These are phyloP conservation scores for Pseudogymnoascus verrucosus DNA, from an alignment of 2,329 filamentous ascomycete species.

Conservation along the genomic window DNA sequence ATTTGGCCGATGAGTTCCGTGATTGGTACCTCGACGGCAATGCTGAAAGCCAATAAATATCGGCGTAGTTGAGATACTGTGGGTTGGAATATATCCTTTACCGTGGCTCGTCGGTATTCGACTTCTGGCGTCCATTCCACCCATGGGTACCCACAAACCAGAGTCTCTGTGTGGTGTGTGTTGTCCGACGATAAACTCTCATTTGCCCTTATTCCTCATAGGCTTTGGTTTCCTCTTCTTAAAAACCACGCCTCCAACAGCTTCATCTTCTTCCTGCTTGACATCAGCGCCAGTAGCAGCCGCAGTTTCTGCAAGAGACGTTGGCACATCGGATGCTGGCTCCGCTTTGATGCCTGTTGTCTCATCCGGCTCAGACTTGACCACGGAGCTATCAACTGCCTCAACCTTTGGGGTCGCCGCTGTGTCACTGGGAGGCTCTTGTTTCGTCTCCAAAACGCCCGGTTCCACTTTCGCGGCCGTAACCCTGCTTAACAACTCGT, in stretches of 20 bases:
- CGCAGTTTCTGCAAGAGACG: constrained; percentile 38
- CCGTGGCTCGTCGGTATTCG: not conserved
- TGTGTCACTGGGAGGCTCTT: not conserved
- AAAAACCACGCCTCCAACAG: constrained; percentile 52
- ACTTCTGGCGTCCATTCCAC: not conserved
- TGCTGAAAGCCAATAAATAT: not conserved
- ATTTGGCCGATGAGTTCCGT: not conserved
- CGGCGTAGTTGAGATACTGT: not conserved
- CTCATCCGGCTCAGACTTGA: not conserved
- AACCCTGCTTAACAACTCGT: constrained; percentile 30
- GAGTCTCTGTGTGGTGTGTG: not conserved
- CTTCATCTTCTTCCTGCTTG: constrained; percentile 25
- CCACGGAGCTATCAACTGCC: not conserved
- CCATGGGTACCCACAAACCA: not conserved
- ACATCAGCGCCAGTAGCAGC: constrained; percentile 33
- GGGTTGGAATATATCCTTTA: not conserved
- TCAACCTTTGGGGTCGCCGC: not conserved
- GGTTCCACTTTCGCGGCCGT: constrained; percentile 21
- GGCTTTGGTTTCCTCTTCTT: constrained; percentile 71
- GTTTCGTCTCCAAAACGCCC: constrained; percentile 17
- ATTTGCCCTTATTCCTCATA: constrained; percentile 46
- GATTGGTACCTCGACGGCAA: not conserved
- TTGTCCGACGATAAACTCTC: not conserved
- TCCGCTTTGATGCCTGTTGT: constrained; percentile 21
- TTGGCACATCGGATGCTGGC: constrained; percentile 31